These are phyloP conservation scores for Stachybotrys chartarum DNA, from an alignment of 2,329 filamentous ascomycete species.

Conservation along the genomic window DNA sequence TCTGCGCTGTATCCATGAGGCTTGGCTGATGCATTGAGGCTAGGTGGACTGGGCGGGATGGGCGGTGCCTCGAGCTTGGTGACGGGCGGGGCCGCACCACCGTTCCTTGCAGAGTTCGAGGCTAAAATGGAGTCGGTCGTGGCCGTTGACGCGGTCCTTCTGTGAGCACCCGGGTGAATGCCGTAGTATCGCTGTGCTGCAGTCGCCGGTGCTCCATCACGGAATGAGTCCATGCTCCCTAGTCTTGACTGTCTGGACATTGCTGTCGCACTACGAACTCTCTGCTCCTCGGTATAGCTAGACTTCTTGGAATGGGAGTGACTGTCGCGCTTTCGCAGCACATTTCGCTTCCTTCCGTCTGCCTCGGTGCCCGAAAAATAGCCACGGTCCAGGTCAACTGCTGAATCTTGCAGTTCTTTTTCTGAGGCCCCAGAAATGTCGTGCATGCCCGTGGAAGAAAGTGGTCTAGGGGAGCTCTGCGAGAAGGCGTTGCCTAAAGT, in stretches of 20 bases:
- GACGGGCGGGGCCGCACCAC: slow-evolving; percentile 42
- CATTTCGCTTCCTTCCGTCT: slow-evolving; percentile 67
- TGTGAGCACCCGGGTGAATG: slow-evolving; percentile 37
- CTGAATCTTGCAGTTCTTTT: slow-evolving; percentile 36
- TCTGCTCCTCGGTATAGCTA: slow-evolving; percentile 71
- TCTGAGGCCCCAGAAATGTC: slow-evolving; percentile 33
- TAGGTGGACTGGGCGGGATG: slow-evolving; percentile 26
- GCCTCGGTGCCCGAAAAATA: slow-evolving; percentile 90
- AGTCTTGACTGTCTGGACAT: slow-evolving; percentile 70
- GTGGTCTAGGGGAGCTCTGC: slow-evolving; percentile 33
- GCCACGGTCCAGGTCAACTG: slow-evolving; percentile 68
- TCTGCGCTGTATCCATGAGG: slow-evolving; percentile 40
- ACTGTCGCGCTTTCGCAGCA: slow-evolving; percentile 73
- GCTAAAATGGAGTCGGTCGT: slow-evolving; percentile 45
- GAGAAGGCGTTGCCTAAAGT: slow-evolving; percentile 49
- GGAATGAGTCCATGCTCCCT: slow-evolving; percentile 69
- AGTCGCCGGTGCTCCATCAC: slow-evolving; percentile 53
- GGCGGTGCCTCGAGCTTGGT: slow-evolving; percentile 49
- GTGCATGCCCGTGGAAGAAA: slow-evolving; percentile 46
- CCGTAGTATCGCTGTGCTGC: slow-evolving; percentile 67
- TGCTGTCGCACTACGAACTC: slow-evolving; percentile 56
- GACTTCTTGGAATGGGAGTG: slow-evolving; percentile 59
- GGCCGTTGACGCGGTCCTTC: slow-evolving; percentile 54
- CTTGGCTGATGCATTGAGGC: slow-evolving; percentile 37
- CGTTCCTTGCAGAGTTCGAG: neutral